These are phyloP conservation scores for Xylariales sp. DNA, from an alignment of 2,329 filamentous ascomycete species.

Conservation along the genomic window DNA sequence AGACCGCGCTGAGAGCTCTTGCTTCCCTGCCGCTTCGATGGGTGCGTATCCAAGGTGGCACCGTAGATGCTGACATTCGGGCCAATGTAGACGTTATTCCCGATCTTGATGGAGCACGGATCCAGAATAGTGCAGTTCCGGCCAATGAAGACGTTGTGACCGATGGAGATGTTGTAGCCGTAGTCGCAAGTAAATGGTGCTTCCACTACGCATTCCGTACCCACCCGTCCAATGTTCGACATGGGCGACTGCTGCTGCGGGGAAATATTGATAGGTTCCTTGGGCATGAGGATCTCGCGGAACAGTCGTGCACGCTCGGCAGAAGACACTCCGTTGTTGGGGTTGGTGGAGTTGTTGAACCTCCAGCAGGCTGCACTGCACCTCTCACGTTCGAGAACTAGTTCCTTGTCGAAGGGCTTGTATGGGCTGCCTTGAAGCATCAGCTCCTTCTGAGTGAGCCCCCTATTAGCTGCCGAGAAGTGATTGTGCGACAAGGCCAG, in stretches of 20 bases:
- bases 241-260: conserved; percentile 47
- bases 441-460: conserved; percentile 75
- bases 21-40: conserved; percentile 68
- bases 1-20: conserved; percentile 68
- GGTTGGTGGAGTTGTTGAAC: conserved; percentile 81
- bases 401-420: conserved; percentile 70
- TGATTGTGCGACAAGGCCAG: conserved; percentile 53
- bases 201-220: conserved; percentile 75
- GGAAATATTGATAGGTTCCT: conserved; percentile 51
- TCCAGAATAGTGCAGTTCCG: conserved; percentile 84
- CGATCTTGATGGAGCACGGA: conserved; percentile 77
- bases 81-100: conserved; percentile 71
- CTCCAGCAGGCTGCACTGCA: conserved; percentile 78
- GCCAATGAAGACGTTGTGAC: conserved; percentile 78
- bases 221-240: conserved; percentile 58
- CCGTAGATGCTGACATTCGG: conserved; percentile 86
- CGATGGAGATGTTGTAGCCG: conserved; percentile 89
- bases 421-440: conserved; percentile 83
- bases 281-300: conserved; percentile 65
- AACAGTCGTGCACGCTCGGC: conserved; percentile 68
- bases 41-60: conserved; percentile 67
- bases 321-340: conserved; percentile 64
- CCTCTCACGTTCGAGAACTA: conserved; percentile 78
- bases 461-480: conserved; percentile 31
- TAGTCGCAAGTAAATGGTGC: conserved; percentile 91